Percentiles rank a stretch among this genome's conserved stretches.
Conservation (phyloP, 306 rosid species). For the Cajanus cajan region DNA sequence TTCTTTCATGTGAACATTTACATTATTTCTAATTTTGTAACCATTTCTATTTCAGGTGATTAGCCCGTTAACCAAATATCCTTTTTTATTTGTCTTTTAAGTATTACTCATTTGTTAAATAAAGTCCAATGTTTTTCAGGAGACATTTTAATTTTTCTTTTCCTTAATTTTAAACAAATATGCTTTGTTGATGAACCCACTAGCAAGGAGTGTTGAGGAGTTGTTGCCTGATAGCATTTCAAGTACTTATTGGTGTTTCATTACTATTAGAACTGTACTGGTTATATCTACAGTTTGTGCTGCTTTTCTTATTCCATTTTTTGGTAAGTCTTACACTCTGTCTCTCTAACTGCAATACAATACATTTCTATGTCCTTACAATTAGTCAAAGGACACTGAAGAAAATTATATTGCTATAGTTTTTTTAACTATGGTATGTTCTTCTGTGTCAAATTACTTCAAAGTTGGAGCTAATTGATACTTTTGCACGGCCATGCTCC, state of each 20-base stretch:
- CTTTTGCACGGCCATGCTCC: neutral
- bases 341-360: neutral
- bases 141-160: conserved; percentile 8
- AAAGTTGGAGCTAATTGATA: neutral
- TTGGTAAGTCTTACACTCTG: conserved; percentile 46
- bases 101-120: conserved; percentile 4
- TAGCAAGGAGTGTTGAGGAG: conserved; percentile 84
- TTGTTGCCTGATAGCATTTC: conserved; percentile 57
- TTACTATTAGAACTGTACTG: conserved; percentile 63
- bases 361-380: neutral
- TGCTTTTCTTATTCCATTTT: conserved; percentile 77
- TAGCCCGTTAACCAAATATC: conserved; percentile 84
- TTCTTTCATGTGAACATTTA: neutral
- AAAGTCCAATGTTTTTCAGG: neutral
- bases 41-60: conserved; percentile 55
- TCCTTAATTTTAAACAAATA: conserved; percentile 61
- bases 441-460: neutral
- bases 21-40: conserved; percentile 29
- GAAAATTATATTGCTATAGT: neutral
- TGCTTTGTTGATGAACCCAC: conserved; percentile 80
- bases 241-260: conserved; percentile 52
- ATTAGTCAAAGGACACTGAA: neutral
- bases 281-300: conserved; percentile 63
- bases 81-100: conserved; percentile 43
- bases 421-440: neutral